Evolutionary conservation across 768 basidiomycete genomes (phyloP), one percentile per base, ranked within the genome.

Genomic region (Trametes cingulata): DNA sequence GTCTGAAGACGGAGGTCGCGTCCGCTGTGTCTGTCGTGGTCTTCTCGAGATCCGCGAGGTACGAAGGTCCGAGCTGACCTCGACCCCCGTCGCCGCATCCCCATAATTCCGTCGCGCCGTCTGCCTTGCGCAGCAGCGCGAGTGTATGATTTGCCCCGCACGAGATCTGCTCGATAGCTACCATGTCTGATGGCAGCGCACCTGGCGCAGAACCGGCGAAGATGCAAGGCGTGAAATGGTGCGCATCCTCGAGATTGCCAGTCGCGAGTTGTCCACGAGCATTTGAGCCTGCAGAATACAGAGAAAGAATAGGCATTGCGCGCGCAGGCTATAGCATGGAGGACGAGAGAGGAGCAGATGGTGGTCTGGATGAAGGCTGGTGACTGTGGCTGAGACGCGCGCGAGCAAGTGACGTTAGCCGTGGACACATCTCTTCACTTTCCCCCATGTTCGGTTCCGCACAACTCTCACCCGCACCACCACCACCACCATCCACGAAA

Each of bases 101-200:
- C 85, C 90, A 92, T 6, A 95, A 70, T 52, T 83, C 79, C 25
- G 19, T 19, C 20, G 47, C 39, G 13, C 69, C 71, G n/a, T 63
- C 59, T 8, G 52, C 27, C 58, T 77, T 75, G n/a, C 72, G 67
- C 14, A 91, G 70, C 13, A 96, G 78, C 7, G 85, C 69, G 0
- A 96, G 71, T 0, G 93, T 87, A 68, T 96, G 94, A 62, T 91
- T 93, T 2, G 91, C 87, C 1, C 94, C 90, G 47, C 81, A 82
- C 1, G 82, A 82, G 63, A 96, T 70, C 20, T 84, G 72, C 8
- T 80, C 14, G 22, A 93, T 71, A 5, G 39, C 41, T 1, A 46
- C n/a, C 17, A 71, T 55, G 43, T 35, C 29, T 7, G 63, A 46
- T 0, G 73, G 76, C 24, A 77, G 68, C 17, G 58, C 33, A 19